Evolutionary conservation across 371 early-diverging fungal genomes (phyloP).

Genomic region (Rhizopus arrhizus): DNA sequence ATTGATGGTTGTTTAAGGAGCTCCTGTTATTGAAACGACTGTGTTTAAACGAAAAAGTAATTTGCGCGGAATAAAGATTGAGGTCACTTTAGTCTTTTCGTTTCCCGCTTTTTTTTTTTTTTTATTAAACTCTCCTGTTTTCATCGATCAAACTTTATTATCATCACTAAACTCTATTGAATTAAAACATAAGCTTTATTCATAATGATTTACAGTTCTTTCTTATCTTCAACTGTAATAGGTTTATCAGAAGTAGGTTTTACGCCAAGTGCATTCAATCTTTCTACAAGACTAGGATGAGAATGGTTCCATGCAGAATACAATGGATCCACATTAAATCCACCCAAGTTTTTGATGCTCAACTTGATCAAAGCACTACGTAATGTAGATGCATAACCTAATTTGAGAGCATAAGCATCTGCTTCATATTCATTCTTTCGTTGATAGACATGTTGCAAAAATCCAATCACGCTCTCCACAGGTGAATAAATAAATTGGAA

Average conservation of each 20-base stretch:
- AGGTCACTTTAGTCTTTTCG: too few species aligned
- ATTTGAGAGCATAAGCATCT: conserved; percentile 88
- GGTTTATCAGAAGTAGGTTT: conserved; percentile 46
- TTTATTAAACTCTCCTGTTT: too few species aligned
- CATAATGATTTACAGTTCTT: conserved; percentile 20
- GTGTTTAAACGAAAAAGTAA: too few species aligned
- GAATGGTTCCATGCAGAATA: conserved; percentile 94
- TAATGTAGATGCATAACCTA: conserved; percentile 83
- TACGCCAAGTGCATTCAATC: conserved; percentile 73
- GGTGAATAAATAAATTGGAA: conserved; percentile 84
- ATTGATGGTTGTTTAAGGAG: too few species aligned
- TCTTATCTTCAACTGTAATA: conserved; percentile 33
- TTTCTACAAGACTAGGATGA: conserved; percentile 94
- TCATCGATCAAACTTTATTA: too few species aligned
- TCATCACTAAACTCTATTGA: too few species aligned
- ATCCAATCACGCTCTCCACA: conserved; percentile 74
- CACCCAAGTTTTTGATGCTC: conserved; percentile 88
- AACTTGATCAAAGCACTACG: conserved; percentile 88
- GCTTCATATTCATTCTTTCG: conserved; percentile 95
- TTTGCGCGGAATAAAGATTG: too few species aligned
- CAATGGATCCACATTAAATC: conserved; percentile 86
- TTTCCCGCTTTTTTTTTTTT: too few species aligned
- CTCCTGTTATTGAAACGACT: too few species aligned
- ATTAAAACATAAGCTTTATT: neutral
- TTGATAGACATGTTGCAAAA: conserved; percentile 80